Base-by-base conservation (phyloP, 148 eudicot genomes). In the Rheum nobile region DNA sequence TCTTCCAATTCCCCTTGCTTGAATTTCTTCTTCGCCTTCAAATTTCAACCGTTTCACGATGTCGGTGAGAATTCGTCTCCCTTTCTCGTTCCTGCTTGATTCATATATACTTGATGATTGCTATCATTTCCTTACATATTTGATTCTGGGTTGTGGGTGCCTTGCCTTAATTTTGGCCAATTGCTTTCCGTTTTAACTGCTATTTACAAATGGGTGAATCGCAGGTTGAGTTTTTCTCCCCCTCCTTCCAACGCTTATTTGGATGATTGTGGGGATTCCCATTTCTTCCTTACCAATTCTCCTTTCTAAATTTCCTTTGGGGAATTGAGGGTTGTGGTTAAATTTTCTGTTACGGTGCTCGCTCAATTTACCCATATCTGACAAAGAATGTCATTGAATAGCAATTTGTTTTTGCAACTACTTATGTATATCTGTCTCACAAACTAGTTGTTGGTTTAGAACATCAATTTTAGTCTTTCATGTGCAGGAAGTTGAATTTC, bases 31-130 rank as follows among this genome's bases (percentile, higher is more conserved):
- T 37, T 29, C 35, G 13, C 16, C 46, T 46, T 22, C 8, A 31
- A n/a, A 21, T 38, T 37, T 8, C 44, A 69, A 37, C 22, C 72
- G 72, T 38, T 37, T 38, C n/a, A 8, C 46, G 17, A 69, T 69
- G 72, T 69, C 72, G 72, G 72, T 69, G 43, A n/a, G 72, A 7
- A 38, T 69, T 37, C 35, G 10, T 35, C 24, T 22, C 72, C 29
- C 42, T 22, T 22, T 31, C 17, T 35, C 39, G 3, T 16, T 28
- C 21, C 31, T 19, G 67, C 35, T 4, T 57, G 28, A n/a, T 57
- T 57, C 65, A 57, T 57, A 2, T 22, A n/a, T n/a, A 28, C n/a
- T n/a, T n/a, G n/a, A n/a, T n/a, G n/a, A n/a, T n/a, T n/a, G n/a
- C n/a, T n/a, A n/a, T n/a, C n/a, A 6, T 21, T n/a, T 57, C 65